Conservation (phyloP, 768 basidiomycete species). For the Suillus americanus region DNA sequence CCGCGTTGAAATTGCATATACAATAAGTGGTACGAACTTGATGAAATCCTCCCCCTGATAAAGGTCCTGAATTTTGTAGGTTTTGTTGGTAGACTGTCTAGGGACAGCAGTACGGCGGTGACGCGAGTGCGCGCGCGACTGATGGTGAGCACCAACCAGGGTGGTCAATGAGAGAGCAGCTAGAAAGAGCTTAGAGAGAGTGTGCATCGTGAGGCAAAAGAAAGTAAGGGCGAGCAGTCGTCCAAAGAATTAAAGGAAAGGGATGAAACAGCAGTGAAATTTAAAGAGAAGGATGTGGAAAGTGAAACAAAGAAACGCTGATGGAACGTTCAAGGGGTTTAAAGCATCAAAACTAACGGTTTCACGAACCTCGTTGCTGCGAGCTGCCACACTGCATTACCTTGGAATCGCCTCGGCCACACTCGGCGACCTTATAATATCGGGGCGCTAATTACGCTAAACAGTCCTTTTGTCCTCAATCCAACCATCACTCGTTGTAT, state of each 20-base stretch:
- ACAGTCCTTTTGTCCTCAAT: not conserved
- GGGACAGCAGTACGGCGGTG: slow-evolving; percentile 26
- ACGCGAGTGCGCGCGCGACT: slow-evolving; percentile 24
- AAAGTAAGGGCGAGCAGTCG: not conserved
- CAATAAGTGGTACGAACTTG: slow-evolving; percentile 39
- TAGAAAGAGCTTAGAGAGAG: slow-evolving; percentile 32
- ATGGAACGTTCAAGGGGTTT: not conserved
- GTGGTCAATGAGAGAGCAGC: slow-evolving; percentile 33
- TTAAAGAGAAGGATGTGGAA: not conserved
- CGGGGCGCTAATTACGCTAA: not conserved
- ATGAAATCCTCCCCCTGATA: slow-evolving; percentile 59
- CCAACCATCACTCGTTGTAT: not conserved
- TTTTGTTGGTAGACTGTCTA: slow-evolving; percentile 18
- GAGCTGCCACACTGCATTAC: not conserved
- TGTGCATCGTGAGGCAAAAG: slow-evolving; percentile 27
- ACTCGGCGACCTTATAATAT: not conserved
- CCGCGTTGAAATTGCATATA: not conserved
- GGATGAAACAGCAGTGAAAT: not conserved
- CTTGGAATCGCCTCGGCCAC: not conserved
- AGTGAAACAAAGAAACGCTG: slow-evolving; percentile 1
- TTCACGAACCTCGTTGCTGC: not conserved
- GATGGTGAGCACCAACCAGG: slow-evolving; percentile 36
- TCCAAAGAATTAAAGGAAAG: slow-evolving; percentile 1
- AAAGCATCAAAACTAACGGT: not conserved
- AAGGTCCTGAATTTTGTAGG: slow-evolving; percentile 38